Evolutionary conservation across 2,329 filamentous ascomycete species (phyloP).

Genomic region (Tolypocladium ovalisporum): DNA sequence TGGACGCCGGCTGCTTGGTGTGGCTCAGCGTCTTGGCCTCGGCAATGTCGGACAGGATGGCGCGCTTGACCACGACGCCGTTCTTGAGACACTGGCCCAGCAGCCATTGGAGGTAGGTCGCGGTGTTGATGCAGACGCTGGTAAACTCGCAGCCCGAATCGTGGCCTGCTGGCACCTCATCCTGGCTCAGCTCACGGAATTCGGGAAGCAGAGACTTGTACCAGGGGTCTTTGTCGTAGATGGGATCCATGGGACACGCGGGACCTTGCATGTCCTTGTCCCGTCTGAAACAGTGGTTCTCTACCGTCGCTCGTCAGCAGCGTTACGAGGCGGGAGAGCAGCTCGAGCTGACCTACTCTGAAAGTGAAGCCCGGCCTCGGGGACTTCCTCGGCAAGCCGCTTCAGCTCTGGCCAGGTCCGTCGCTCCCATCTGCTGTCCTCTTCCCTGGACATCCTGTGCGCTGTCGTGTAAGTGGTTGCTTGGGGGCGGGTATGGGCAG

Average conservation of each 20-base stretch:
- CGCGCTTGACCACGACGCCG: constrained; percentile 58
- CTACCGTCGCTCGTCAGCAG: constrained; percentile 17
- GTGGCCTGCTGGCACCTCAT: constrained; percentile 50
- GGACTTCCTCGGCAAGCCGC: constrained; percentile 49
- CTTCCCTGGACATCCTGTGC: constrained; percentile 30
- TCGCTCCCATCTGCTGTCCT: constrained; percentile 45
- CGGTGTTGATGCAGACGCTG: constrained; percentile 84
- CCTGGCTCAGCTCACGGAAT: constrained; percentile 49
- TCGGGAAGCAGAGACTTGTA: constrained; percentile 62
- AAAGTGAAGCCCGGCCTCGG: constrained; percentile 72
- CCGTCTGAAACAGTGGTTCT: constrained; percentile 39
- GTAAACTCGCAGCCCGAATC: constrained; percentile 68
- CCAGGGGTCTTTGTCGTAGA: constrained; percentile 60
- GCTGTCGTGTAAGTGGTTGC: not conserved
- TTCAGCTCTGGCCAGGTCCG: constrained; percentile 54
- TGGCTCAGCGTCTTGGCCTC: constrained; percentile 48
- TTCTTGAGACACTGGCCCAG: constrained; percentile 66
- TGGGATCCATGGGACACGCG: constrained; percentile 42
- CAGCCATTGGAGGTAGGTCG: constrained; percentile 80
- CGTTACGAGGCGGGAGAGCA: not conserved
- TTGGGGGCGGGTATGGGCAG: too few relatives aligned
- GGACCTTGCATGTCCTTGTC: constrained; percentile 44
- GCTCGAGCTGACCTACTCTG: constrained; percentile 39
- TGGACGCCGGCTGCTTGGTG: constrained; percentile 45
- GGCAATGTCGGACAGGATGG: constrained; percentile 54